These are phyloP conservation scores for Solanum tacnaense DNA, from an alignment of 257 asterid species.

Conservation along the genomic window DNA sequence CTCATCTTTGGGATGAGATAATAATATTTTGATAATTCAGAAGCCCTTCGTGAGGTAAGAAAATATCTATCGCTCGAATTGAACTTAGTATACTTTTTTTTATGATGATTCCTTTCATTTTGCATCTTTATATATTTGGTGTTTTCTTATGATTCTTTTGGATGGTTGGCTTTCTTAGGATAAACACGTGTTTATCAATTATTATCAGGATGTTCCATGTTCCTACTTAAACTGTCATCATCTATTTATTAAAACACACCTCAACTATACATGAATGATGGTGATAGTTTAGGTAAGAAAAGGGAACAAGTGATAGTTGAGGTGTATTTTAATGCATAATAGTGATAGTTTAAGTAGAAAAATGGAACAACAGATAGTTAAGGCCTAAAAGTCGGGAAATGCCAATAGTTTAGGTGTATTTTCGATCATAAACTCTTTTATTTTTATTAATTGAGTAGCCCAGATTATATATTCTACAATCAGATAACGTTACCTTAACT, in stretches of 20 bases:
- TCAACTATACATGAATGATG: background rate
- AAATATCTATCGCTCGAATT: background rate
- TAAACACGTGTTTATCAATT: background rate
- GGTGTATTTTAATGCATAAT: background rate
- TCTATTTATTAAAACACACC: no score
- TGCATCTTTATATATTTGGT: background rate
- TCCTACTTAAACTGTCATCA: no score
- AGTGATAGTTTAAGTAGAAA: background rate
- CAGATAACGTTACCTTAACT: background rate
- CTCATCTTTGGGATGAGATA: background rate
- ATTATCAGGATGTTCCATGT: no score
- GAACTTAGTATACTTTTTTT: background rate
- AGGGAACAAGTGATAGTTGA: background rate
- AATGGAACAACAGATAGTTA: no score
- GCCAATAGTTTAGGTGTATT: no score
- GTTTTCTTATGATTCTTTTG: background rate
- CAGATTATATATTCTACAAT: background rate
- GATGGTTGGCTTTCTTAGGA: background rate
- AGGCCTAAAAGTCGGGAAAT: no score
- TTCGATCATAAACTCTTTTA: background rate
- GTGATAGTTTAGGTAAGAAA: background rate
- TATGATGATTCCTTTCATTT: background rate
- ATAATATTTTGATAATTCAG: background rate
- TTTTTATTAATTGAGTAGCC: background rate
- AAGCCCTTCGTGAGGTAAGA: background rate